Conservation (phyloP, 768 basidiomycete genomes). For the Lactifluus hygrophoroides region DNA sequence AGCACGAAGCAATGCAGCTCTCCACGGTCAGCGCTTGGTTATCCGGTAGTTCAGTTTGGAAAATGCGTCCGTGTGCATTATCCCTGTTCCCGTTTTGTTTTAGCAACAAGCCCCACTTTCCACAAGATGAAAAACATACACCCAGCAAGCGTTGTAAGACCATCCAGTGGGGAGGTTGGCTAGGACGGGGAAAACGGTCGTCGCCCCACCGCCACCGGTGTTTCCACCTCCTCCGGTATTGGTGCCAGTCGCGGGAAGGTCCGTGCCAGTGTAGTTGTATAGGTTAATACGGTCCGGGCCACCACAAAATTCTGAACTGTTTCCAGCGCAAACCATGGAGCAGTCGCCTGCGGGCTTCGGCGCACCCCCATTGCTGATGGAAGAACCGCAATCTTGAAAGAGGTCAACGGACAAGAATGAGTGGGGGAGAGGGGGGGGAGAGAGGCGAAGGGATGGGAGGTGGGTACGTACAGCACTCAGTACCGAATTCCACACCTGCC, state of each 20-base stretch:
- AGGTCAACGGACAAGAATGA: background rate
- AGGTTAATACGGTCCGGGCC: constrained; percentile 58
- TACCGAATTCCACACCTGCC: constrained; percentile 35
- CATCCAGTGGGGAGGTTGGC: constrained; percentile 8
- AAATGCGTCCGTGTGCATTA: constrained; percentile 55
- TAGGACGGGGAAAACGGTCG: constrained; percentile 14
- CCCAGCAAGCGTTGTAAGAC: constrained; percentile 36
- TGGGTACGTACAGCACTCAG: constrained; percentile 41
- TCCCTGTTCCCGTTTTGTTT: constrained; percentile 30
- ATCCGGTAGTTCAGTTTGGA: constrained; percentile 36
- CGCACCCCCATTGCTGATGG: constrained; percentile 40
- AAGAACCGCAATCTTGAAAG: constrained; percentile 40
- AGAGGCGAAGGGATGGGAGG: background rate
- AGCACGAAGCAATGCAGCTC: constrained; percentile 54
- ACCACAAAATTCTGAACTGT: constrained; percentile 59
- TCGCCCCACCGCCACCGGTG: background rate
- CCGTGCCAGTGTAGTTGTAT: constrained; percentile 57
- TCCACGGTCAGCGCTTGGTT: constrained; percentile 44
- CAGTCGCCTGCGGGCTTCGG: constrained; percentile 46
- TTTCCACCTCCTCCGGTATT: constrained; percentile 30
- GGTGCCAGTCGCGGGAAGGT: constrained; percentile 25
- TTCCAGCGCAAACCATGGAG: constrained; percentile 57
- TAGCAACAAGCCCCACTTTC: background rate
- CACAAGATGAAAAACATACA: constrained; percentile 28
- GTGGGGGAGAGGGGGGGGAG: too few species aligned